Conservation (phyloP, 345 rosid genomes). For the Capsella bursapastoris region DNA sequence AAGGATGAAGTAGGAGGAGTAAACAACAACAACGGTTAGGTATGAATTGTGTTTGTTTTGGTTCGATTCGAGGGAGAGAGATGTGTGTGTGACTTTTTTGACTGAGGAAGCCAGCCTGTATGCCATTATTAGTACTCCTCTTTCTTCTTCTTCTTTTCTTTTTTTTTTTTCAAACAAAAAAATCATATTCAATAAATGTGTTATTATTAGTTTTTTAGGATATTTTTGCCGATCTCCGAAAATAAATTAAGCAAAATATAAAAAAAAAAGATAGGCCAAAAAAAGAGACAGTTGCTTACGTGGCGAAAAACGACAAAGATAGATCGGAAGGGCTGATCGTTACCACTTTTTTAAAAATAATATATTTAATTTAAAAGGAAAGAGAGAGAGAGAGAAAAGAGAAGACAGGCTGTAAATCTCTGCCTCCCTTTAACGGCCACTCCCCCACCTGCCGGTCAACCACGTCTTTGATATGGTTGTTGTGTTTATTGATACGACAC, state of each 20-base stretch:
- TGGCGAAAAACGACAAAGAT: conserved; percentile 72
- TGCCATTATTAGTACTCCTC: conserved; percentile 38
- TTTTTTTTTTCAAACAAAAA: no score
- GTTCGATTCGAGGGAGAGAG: conserved; percentile 36
- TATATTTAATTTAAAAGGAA: no score
- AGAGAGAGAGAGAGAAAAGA: background rate
- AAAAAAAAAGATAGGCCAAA: background rate
- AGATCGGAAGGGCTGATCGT: conserved; percentile 67
- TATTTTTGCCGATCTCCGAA: conserved; percentile 4
- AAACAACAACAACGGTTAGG: conserved; percentile 54
- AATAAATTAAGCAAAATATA: background rate
- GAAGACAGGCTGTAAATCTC: conserved; percentile 59
- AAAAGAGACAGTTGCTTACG: conserved; percentile 57
- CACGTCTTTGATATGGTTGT: conserved; percentile 45
- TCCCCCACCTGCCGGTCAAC: conserved; percentile 46
- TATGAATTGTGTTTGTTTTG: conserved; percentile 34
- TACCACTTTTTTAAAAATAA: conserved; percentile 42
- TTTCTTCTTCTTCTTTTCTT: no score
- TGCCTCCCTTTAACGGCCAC: conserved; percentile 62
- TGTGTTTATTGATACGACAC: conserved; percentile 46
- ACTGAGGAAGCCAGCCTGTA: conserved; percentile 81
- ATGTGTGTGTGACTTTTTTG: conserved; percentile 52
- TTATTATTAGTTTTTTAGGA: conserved; percentile 22
- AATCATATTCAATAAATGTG: no score
- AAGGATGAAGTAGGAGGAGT: conserved; percentile 48